These are phyloP conservation scores for Paecilomyces formosus DNA, from an alignment of 2,329 filamentous ascomycete genomes.

Conservation along the genomic window DNA sequence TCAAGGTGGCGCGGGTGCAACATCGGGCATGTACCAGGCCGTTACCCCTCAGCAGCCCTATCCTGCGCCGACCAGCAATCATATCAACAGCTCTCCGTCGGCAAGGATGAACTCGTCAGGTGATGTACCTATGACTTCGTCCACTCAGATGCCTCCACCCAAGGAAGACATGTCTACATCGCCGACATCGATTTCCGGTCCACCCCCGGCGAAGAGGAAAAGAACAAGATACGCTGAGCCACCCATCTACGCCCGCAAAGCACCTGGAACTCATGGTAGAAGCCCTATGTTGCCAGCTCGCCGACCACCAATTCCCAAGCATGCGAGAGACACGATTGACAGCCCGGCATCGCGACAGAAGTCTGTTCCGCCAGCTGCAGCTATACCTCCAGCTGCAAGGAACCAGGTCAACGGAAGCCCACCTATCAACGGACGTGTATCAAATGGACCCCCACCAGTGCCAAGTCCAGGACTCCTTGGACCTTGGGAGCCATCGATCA, in stretches of 20 bases:
- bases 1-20: slow-evolving; percentile 9
- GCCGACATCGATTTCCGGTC: slow-evolving; percentile 11
- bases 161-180: slow-evolving; percentile 18
- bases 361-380: slow-evolving; percentile 9
- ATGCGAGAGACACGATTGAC: slow-evolving; percentile 18
- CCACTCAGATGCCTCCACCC: slow-evolving; percentile 6
- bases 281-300: slow-evolving; percentile 34
- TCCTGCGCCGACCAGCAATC: slow-evolving; percentile 9
- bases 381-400: slow-evolving; percentile 9
- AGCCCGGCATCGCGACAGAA: slow-evolving; percentile 8
- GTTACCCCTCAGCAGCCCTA: slow-evolving; percentile 8
- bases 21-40: slow-evolving; percentile 3
- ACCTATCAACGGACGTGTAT: slow-evolving; percentile 21
- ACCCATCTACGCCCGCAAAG: slow-evolving; percentile 44
- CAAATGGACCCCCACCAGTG: slow-evolving; percentile 11
- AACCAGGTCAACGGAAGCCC: slow-evolving; percentile 14
- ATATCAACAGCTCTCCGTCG: slow-evolving; percentile 23
- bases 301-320: slow-evolving; percentile 24
- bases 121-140: slow-evolving; percentile 5
- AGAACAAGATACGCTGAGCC: slow-evolving; percentile 45
- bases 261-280: slow-evolving; percentile 32
- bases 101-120: slow-evolving; percentile 10
- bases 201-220: slow-evolving; percentile 40
- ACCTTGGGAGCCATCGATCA: slow-evolving; percentile 54
- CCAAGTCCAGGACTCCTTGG: slow-evolving; percentile 22